Evolutionary conservation across 257 asterid genomes (phyloP), one percentile per base, ranked within the genome.

Genomic region (Ilex asprella): DNA sequence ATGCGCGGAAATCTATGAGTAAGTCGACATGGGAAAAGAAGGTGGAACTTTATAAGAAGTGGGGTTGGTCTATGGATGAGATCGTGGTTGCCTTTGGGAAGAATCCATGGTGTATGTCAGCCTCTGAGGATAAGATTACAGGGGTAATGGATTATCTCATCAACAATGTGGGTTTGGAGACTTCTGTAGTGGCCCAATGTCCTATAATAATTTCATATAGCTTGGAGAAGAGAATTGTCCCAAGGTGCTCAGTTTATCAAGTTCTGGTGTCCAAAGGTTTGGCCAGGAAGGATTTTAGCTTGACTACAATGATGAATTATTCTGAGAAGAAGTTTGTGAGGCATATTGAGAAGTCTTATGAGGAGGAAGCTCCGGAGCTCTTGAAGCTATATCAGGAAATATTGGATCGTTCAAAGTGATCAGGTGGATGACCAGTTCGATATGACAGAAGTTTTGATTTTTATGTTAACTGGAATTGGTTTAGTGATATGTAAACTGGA

Each of bases 1-100:
- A 14, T 7, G 68, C 43, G 14, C 1, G 44, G 39, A 30, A 39
- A 21, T 63, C 63, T 53, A 49, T 46, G 71, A 73, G 59, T 55
- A 67, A 16, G 39, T 44, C 16, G 53, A 59, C 46, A 0, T 76
- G 72, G 77, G 62, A 71, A 12, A 61, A 61, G 49, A 76, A 76
- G 63, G 16, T 76, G 57, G 69, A 59, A 39, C 10, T 49, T 44
- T 76, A 71, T 59, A 71, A 64, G 64, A 58, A 63, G 31, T 75
- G 76, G 68, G 80, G 80, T 31, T 56, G 66, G 63, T 75, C 81
- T 12, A 64, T 55, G 16, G 58, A 67, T 6, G 69, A 64, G 31
- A 55, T 50, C 5, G 16, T 43, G 15, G 39, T 39, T 12, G 73
- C 74, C 9, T 75, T 75, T 67, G 8, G 21, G 60, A 63, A 31